Evolutionary conservation across 305 asterid genomes (phyloP), one percentile per base, ranked within the genome.

Genomic region (Fraxinus sp.): DNA sequence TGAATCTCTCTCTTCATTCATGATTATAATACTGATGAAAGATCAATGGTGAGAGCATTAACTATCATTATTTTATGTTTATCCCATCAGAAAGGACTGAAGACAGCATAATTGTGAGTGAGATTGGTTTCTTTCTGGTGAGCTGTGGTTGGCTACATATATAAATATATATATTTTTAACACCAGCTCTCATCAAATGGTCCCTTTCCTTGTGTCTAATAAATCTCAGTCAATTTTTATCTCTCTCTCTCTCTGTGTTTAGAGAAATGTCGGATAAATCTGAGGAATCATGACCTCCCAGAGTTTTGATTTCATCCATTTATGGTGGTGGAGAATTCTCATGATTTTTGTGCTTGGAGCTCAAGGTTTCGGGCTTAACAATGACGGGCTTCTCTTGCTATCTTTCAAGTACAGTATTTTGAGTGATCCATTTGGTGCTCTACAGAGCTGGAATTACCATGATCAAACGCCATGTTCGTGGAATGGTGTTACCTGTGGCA

Each of bases 391-490:
- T 11, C 80, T 93, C 9, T 77, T 95, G 75, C 83, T 93, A n/a
- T 89, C 96, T 0, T 93, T 95, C 83, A 95, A 92, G 79, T 87
- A 80, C 80, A 90, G 76, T 81, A 77, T 95, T 36, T 55, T 86
- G 4, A 86, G 86, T 37, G 98, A 95, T 70, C 97, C 98, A 11
- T 86, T 89, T 13, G 86, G 88, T 0, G 91, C 85, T 16, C 24
- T 95, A 20, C 86, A 84, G 75, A 82, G 68, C 82, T 95, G 98
- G 98, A 87, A 84, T 20, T 43, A 76, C 62, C 74, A 13, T 41
- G 93, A 87, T 72, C 90, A 85, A 9, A 91, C 92, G 43, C 98
- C 98, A 1, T 95, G 98, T 57, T 84, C 92, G 0, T 95, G 98
- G 98, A 77, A 77, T 22, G 98, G 98, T 4, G 92, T 95, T 68